Evolutionary conservation across 2,329 filamentous ascomycete species (phyloP).

Genomic region (Coniochaeta hoffmannii): DNA sequence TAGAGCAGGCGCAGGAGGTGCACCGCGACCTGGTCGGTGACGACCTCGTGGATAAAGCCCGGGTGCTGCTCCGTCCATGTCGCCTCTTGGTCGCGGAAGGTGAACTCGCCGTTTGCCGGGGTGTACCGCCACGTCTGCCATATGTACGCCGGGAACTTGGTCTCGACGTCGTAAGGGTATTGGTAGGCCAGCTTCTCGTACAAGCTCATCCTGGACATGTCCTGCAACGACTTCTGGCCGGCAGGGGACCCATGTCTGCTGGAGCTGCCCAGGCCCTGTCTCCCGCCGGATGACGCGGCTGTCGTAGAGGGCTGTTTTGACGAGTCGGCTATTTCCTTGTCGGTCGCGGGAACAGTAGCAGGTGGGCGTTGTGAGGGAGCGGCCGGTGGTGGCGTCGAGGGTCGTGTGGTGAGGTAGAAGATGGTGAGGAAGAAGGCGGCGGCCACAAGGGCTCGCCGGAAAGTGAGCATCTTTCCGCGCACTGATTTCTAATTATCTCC

Average conservation of each 20-base stretch:
- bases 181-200: constrained; percentile 82
- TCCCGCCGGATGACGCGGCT: constrained; percentile 4
- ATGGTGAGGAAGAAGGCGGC: constrained; percentile 62
- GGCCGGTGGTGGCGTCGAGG: constrained; percentile 13
- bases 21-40: constrained; percentile 81
- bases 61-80: constrained; percentile 86
- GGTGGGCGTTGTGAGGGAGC: constrained; percentile 22
- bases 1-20: constrained; percentile 83
- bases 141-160: constrained; percentile 93
- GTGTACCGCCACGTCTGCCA: constrained; percentile 98
- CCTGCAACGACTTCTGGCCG: constrained; percentile 56
- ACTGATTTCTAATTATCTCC: not conserved
- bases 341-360: constrained; percentile 21
- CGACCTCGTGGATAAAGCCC: constrained; percentile 90
- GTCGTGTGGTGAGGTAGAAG: constrained; percentile 62
- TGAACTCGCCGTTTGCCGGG: constrained; percentile 69
- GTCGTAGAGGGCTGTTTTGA: constrained; percentile 15
- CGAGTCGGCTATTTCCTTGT: constrained; percentile 12
- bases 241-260: constrained; percentile 11
- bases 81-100: constrained; percentile 75
- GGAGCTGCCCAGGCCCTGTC: constrained; percentile 4
- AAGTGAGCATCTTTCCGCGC: constrained; percentile 60
- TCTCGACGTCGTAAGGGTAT: constrained; percentile 83
- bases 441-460: constrained; percentile 65
- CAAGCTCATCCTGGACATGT: constrained; percentile 65